Conservation (phyloP, 225 moss, liverwort and hornwort genomes). For the Pseudoscleropodium purum region DNA sequence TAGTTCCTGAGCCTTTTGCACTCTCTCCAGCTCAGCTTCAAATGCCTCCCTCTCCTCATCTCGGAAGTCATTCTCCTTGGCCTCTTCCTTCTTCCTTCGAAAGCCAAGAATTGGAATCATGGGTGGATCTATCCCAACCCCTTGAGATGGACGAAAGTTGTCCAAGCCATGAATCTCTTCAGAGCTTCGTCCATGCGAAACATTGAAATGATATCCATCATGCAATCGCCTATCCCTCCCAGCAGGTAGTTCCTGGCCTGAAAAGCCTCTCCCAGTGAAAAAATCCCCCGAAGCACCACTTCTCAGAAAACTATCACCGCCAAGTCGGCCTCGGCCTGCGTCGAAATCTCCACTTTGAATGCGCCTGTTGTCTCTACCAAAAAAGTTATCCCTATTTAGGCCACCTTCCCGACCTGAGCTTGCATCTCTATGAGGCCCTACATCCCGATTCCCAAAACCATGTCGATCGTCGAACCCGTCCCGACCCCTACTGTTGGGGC, state of each 20-base stretch:
- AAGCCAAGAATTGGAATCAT: constrained; percentile 43
- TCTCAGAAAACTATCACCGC: constrained; percentile 58
- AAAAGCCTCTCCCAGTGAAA: constrained; percentile 48
- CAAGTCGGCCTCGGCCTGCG: constrained; percentile 52
- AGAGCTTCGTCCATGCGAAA: constrained; percentile 59
- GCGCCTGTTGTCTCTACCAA: constrained; percentile 71
- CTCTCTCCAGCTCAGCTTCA: constrained; percentile 96
- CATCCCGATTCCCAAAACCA: constrained; percentile 55
- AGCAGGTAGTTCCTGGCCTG: constrained; percentile 52
- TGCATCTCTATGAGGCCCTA: constrained; percentile 54
- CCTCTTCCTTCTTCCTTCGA: constrained; percentile 81
- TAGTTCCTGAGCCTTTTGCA: constrained; percentile 85
- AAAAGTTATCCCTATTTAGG: constrained; percentile 51
- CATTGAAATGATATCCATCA: constrained; percentile 63
- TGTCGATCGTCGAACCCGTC: constrained; percentile 62
- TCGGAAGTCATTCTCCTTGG: constrained; percentile 65
- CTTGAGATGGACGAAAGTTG: constrained; percentile 56
- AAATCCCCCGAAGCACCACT: constrained; percentile 47
- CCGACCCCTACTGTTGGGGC: constrained; percentile 55
- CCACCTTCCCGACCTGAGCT: constrained; percentile 54
- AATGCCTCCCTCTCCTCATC: constrained; percentile 94
- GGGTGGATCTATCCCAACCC: constrained; percentile 67
- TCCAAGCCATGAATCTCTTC: constrained; percentile 83
- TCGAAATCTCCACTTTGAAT: constrained; percentile 66
- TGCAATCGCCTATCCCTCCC: constrained; percentile 67